These are phyloP conservation scores for Tricholoma terreum DNA, from an alignment of 768 basidiomycete genomes.

Conservation along the genomic window DNA sequence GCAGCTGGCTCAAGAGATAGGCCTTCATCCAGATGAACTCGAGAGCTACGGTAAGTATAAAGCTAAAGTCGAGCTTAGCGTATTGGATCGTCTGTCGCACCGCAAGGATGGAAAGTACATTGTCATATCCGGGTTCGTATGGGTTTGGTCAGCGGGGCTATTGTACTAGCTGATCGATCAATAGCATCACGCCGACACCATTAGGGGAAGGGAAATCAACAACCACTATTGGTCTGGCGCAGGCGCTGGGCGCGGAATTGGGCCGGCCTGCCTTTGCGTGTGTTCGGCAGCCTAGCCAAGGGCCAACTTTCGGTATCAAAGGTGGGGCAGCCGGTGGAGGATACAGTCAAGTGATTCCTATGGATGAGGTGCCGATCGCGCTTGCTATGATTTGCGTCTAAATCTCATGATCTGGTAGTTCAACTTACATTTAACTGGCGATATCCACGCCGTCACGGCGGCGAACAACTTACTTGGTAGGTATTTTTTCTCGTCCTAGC, in stretches of 20 bases:
- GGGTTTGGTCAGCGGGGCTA: neutral
- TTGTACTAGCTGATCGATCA: constrained; percentile 9
- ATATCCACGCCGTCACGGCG: constrained; percentile 96
- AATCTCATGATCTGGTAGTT: constrained; percentile 48
- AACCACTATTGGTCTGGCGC: constrained; percentile 94
- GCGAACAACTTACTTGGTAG: constrained; percentile 93
- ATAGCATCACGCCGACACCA: constrained; percentile 92
- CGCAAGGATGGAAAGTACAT: constrained; percentile 95
- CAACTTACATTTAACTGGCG: constrained; percentile 93
- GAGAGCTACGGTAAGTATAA: constrained; percentile 96
- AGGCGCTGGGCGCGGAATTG: constrained; percentile 93
- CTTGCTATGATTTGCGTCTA: neutral
- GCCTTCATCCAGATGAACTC: constrained; percentile 79
- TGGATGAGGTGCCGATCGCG: constrained; percentile 75
- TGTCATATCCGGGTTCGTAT: constrained; percentile 79
- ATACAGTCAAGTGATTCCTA: constrained; percentile 98
- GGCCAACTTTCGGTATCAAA: constrained; percentile 98
- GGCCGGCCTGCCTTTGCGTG: constrained; percentile 93
- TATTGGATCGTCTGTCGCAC: constrained; percentile 80
- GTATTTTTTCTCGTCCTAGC: constrained; percentile 6
- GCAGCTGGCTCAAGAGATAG: constrained; percentile 84
- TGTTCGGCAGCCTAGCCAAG: constrained; percentile 97
- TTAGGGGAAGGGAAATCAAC: constrained; percentile 98
- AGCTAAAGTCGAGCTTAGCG: constrained; percentile 91
- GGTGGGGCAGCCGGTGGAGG: constrained; percentile 98